Percentiles rank a stretch among this genome's conserved stretches.
phyloP scores from a whole-genome alignment of 768 basidiomycete genomes.

The Rhizopogon vulgaris region DNA sequence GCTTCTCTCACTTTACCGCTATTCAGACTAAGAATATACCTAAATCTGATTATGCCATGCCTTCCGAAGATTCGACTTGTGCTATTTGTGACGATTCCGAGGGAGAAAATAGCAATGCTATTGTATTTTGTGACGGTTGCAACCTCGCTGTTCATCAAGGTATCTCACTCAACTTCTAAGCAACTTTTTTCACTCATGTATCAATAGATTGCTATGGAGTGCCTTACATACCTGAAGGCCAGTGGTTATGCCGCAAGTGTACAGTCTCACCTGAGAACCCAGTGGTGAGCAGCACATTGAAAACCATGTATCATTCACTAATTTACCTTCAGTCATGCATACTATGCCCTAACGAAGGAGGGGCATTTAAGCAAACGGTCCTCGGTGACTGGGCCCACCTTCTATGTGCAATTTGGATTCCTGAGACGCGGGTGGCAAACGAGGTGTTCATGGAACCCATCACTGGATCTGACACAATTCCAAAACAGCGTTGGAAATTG shows the following conservation, averaged over 20 bases:
- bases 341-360: slow-evolving; percentile 95
- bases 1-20: not conserved
- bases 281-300: slow-evolving; percentile 53
- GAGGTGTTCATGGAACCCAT: slow-evolving; percentile 98
- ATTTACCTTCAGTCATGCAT: slow-evolving; percentile 65
- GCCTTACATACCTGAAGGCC: slow-evolving; percentile 98
- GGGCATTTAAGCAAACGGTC: slow-evolving; percentile 96
- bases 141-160: slow-evolving; percentile 99
- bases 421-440: slow-evolving; percentile 89
- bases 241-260: slow-evolving; percentile 98
- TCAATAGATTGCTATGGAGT: slow-evolving; percentile 92
- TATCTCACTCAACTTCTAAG: slow-evolving; percentile 18
- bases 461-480: slow-evolving; percentile 80
- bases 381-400: slow-evolving; percentile 94
- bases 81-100: slow-evolving; percentile 98
- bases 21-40: slow-evolving; percentile 87
- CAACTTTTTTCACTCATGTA: not conserved
- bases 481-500: slow-evolving; percentile 90
- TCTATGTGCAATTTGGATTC: slow-evolving; percentile 95
- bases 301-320: not conserved
- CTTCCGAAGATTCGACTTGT: slow-evolving; percentile 94
- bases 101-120: slow-evolving; percentile 97
- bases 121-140: slow-evolving; percentile 98
- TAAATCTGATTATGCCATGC: slow-evolving; percentile 79
- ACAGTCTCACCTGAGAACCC: slow-evolving; percentile 96